phyloP scores from a whole-genome alignment of 257 asterid species.

The Datura wrightii region DNA sequence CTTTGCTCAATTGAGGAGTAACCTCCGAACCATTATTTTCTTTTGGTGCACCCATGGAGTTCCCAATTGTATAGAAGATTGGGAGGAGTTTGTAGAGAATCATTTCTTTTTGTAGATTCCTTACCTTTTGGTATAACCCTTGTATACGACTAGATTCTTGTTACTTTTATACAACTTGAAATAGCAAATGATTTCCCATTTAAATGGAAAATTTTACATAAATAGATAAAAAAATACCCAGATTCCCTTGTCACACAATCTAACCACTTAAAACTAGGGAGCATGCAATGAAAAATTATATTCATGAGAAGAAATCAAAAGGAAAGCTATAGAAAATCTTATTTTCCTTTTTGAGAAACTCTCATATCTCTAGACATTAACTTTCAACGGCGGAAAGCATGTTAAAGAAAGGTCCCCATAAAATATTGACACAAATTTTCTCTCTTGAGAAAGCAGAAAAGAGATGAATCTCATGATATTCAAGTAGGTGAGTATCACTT shows the following conservation, averaged over 20 bases:
- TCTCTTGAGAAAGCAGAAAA: background rate
- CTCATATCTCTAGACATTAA: background rate
- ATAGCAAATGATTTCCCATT: too few species aligned
- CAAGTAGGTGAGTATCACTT: background rate
- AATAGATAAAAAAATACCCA: too few species aligned
- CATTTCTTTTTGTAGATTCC: too few species aligned
- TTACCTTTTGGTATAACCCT: too few species aligned
- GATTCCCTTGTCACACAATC: background rate
- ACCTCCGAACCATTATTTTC: too few species aligned
- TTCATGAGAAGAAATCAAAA: background rate
- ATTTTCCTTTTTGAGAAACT: background rate
- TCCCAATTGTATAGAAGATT: too few species aligned
- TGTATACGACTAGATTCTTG: too few species aligned
- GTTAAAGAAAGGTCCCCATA: background rate
- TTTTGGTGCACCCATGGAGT: background rate
- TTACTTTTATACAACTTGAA: too few species aligned
- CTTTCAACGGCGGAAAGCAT: background rate
- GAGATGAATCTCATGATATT: background rate
- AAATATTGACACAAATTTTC: background rate
- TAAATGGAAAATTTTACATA: too few species aligned
- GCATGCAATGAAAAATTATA: background rate
- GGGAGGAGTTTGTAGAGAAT: background rate
- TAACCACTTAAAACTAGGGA: background rate
- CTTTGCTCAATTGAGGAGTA: too few species aligned
- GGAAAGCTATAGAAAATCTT: conserved; percentile 10